These are phyloP conservation scores for Musa acuminata DNA, from an alignment of 176 grass and related monocot genomes.

Conservation along the genomic window DNA sequence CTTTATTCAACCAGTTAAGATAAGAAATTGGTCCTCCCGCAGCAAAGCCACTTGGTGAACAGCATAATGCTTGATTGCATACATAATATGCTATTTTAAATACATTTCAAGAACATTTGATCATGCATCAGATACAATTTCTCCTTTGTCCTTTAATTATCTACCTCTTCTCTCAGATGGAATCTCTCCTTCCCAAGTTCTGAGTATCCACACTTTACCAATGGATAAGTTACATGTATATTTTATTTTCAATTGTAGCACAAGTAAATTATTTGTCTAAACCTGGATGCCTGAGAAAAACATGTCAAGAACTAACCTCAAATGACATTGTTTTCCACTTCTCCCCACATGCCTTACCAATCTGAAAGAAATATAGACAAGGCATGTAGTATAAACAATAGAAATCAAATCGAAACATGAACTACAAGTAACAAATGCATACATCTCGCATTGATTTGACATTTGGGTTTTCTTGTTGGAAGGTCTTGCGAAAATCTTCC, in stretches of 20 bases:
- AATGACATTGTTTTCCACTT: conserved; percentile 92
- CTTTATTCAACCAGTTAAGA: no score
- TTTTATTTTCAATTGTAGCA: background rate
- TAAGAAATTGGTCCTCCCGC: no score
- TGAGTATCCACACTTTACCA: no score
- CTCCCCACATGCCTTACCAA: conserved; percentile 83
- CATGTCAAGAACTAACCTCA: conserved; percentile 50
- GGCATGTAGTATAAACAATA: background rate
- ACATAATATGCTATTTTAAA: no score
- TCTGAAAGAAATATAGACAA: conserved; percentile 28
- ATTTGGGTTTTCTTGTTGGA: conserved; percentile 65
- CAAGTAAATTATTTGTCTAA: background rate
- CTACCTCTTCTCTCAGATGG: no score
- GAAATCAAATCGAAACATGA: background rate
- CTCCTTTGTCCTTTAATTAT: no score
- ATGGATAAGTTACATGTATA: no score
- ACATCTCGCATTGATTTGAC: conserved; percentile 90
- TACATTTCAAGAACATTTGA: no score
- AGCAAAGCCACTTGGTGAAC: no score
- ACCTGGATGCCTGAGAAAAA: background rate
- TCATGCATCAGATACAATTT: no score
- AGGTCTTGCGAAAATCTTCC: conserved; percentile 81
- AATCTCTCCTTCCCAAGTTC: no score
- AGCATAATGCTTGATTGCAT: no score
- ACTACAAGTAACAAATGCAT: background rate